Evolutionary conservation across 257 asterid genomes (phyloP), one percentile per base, ranked within the genome.

Genomic region (Nyctanthes arbortristis): DNA sequence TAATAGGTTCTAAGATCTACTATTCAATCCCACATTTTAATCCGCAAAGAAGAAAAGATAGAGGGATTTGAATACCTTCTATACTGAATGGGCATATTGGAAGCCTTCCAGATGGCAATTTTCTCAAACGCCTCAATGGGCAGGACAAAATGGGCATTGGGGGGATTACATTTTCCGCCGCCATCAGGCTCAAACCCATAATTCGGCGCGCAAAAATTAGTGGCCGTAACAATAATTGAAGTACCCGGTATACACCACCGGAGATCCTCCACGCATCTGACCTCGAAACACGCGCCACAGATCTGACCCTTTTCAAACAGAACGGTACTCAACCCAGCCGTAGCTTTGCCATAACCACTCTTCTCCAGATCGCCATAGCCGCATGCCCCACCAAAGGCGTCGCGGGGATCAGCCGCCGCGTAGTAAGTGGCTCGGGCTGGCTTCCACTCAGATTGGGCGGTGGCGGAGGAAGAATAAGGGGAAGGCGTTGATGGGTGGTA

Each of bases 241-340:
- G 99, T 90, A 35, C 99, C 97, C 3, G 99, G 99, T 66, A 90
- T 87, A 77, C 99, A 93, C 97, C 97, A 93, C 13, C 88, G 79
- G 74, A 89, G 83, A 63, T 91, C 97, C 61, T 91, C 95, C 10
- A 89, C 96, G 84, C 99, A 93, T 59, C 88, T 84, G 73, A 93
- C 81, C 68, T 89, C 95, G 80, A 73, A 91, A 76, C 97, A 93
- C 27, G 99, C 99, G 71, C 97, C 99, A 79, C 99, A 93, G 93
- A 91, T 93, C 95, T 89, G 97, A 61, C 99, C 99, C 16, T 78
- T 89, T 9, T 81, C 89, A 78, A 87, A 93, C 73, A 91, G 78
- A 52, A 80, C 84, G 18, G 91, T 83, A 73, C 97, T 91, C 28
- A 93, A 89, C 57, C 88, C 99, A 67, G 95, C 99, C n/a, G 97